Evolutionary conservation across 1,139 yeast genomes (phyloP).

Genomic region (Nakaseomyces glabratus): DNA sequence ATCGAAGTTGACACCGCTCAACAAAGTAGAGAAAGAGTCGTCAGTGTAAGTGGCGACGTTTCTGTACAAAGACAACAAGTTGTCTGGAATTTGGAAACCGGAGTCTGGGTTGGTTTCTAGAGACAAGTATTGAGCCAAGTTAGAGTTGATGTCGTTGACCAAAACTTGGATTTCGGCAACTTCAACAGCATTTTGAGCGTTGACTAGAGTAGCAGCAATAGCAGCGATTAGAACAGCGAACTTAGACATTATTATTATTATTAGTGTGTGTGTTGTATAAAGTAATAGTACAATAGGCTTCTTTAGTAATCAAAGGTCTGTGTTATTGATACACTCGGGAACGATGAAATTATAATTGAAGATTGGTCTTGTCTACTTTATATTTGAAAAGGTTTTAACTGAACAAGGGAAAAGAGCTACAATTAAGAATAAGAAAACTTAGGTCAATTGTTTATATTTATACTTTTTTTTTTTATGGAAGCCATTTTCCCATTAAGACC

Average conservation of each 20-base stretch:
- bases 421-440: too few relatives aligned
- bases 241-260: constrained; percentile 7
- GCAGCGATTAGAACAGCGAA: constrained; percentile 10
- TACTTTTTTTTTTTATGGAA: too few relatives aligned
- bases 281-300: background rate
- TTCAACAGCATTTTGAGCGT: constrained; percentile 10
- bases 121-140: constrained; percentile 15
- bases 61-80: constrained; percentile 30
- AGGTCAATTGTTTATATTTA: too few relatives aligned
- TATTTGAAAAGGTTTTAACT: too few relatives aligned
- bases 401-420: too few relatives aligned
- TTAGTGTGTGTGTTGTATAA: constrained; percentile 2
- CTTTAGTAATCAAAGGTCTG: background rate
- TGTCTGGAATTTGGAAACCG: constrained; percentile 25
- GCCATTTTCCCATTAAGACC: too few relatives aligned
- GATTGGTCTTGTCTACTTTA: too few relatives aligned
- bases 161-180: constrained; percentile 15
- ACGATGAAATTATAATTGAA: background rate
- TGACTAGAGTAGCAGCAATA: constrained; percentile 11
- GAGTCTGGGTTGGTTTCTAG: constrained; percentile 10
- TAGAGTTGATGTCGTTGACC: constrained; percentile 13
- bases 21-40: constrained; percentile 36
- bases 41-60: constrained; percentile 36
- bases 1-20: constrained; percentile 21
- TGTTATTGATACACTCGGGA: background rate